Evolutionary conservation across 1,139 yeast genomes (phyloP), one percentile per base, ranked within the genome.

Genomic region (Candida tropicalis): DNA sequence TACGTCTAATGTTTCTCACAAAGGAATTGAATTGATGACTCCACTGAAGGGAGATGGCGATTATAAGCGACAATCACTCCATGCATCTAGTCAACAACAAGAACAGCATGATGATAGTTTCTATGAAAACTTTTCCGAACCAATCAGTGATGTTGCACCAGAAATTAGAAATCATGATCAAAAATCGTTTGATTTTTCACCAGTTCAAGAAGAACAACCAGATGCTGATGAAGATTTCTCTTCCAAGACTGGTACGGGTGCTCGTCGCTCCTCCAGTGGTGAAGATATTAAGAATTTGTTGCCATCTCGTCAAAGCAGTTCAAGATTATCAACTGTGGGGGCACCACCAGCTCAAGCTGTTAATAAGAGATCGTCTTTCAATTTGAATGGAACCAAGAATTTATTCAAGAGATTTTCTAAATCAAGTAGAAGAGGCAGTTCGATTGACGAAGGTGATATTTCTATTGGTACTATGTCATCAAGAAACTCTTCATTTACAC

Each of bases 391-490:
- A 11, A 60, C 72, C 1, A 66, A 60, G 48, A 65, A 58, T 40
- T 52, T 70, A 17, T 66, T 70, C 49, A 68, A 65, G 44, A 50
- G 74, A 38, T 58, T 70, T 11, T 69, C 75, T 0, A 59, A 62
- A 38, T 53, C 68, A 3, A 48, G 57, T 34, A 56, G 49, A 40
- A 56, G 59, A 40, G 38, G 53, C 5, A 53, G 54, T 41, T 42
- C 37, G 11, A 40, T 41, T 3, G 55, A 53, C 11, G 55, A 50
- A 16, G 59, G 52, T 7, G 42, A 44, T 26, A 27, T 17, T 12
- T 27, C 39, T 4, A 17, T 37, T 22, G 18, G 18, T 12, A 12
- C 39, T 23, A 27, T 37, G 8, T 28, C 34, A 15, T 37, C 39
- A 31, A 35, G 36, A 20, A 23, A 32, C 17, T 27, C 26, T 17